These are phyloP conservation scores for Chalciporus sphaerocephalus DNA, from an alignment of 768 basidiomycete species.

Conservation along the genomic window DNA sequence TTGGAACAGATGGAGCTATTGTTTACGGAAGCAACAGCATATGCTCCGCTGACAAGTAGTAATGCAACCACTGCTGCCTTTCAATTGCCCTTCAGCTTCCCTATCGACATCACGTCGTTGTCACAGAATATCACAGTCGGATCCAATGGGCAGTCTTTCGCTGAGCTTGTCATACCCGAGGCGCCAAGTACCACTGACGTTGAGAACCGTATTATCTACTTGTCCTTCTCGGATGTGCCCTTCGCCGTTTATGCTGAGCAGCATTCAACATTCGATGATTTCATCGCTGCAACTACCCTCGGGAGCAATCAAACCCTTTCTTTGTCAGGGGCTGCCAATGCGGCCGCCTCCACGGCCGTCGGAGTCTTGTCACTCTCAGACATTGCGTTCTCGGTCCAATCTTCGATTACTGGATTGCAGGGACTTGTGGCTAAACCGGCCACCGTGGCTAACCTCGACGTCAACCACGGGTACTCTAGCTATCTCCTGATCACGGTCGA, in stretches of 20 bases:
- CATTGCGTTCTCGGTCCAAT: constrained; percentile 57
- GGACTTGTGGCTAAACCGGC: constrained; percentile 58
- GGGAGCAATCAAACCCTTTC: constrained; percentile 42
- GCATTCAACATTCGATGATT: constrained; percentile 53
- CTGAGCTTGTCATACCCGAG: constrained; percentile 55
- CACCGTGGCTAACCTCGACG: constrained; percentile 54
- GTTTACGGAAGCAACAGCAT: constrained; percentile 57
- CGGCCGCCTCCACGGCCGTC: constrained; percentile 60
- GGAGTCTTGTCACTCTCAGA: constrained; percentile 54
- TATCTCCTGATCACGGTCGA: constrained; percentile 65
- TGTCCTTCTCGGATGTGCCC: constrained; percentile 56
- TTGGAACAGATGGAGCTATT: constrained; percentile 56
- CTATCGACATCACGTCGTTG: constrained; percentile 59
- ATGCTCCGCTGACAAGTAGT: constrained; percentile 54
- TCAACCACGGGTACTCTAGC: constrained; percentile 61
- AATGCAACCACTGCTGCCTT: constrained; percentile 59
- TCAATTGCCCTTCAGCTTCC: constrained; percentile 65
- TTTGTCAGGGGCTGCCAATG: constrained; percentile 52
- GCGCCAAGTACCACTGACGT: constrained; percentile 58
- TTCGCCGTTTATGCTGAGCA: constrained; percentile 50
- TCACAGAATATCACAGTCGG: constrained; percentile 56
- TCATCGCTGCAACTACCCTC: constrained; percentile 57
- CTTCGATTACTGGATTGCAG: constrained; percentile 58
- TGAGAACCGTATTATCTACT: constrained; percentile 53
- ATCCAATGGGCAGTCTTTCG: constrained; percentile 51